Conservation (phyloP, 2,329 filamentous ascomycete species). For the Penicillium sp. region DNA sequence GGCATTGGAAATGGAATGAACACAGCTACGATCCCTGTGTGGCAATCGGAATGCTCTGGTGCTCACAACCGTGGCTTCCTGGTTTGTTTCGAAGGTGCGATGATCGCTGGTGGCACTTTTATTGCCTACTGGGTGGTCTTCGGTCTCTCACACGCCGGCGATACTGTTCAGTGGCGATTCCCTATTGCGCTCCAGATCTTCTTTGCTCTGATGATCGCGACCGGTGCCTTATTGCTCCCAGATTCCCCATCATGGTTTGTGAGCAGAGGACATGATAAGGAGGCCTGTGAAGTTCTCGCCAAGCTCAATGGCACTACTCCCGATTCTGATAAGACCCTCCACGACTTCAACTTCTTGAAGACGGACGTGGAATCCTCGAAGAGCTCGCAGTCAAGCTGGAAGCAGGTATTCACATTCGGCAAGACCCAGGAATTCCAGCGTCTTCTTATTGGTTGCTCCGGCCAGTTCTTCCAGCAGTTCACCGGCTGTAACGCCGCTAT, state of each 20-base stretch:
- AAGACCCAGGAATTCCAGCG: conserved; percentile 35
- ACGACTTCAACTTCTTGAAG: conserved; percentile 42
- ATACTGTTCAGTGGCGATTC: conserved; percentile 43
- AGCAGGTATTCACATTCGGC: conserved; percentile 28
- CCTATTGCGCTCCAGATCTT: conserved; percentile 48
- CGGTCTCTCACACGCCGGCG: conserved; percentile 34
- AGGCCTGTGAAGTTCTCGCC: conserved; percentile 48
- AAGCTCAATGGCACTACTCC: conserved; percentile 38
- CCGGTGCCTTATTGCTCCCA: conserved; percentile 38
- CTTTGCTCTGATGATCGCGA: conserved; percentile 31
- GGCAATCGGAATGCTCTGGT: conserved; percentile 31
- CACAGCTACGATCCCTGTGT: conserved; percentile 34
- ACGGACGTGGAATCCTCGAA: conserved; percentile 41
- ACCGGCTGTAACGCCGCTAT: conserved; percentile 48
- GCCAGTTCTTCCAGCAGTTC: conserved; percentile 44
- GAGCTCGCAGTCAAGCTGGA: conserved; percentile 29
- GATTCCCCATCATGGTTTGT: conserved; percentile 57
- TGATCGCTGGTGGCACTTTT: conserved; percentile 34
- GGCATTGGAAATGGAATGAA: conserved; percentile 34
- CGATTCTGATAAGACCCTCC: conserved; percentile 37
- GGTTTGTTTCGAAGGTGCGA: conserved; percentile 28
- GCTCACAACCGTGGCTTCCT: conserved; percentile 28
- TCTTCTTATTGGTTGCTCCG: conserved; percentile 30
- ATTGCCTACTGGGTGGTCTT: conserved; percentile 39
- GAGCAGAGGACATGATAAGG: conserved; percentile 48